Conservation (phyloP, 2,329 filamentous ascomycete genomes). For the Fusarium verticillioides region DNA sequence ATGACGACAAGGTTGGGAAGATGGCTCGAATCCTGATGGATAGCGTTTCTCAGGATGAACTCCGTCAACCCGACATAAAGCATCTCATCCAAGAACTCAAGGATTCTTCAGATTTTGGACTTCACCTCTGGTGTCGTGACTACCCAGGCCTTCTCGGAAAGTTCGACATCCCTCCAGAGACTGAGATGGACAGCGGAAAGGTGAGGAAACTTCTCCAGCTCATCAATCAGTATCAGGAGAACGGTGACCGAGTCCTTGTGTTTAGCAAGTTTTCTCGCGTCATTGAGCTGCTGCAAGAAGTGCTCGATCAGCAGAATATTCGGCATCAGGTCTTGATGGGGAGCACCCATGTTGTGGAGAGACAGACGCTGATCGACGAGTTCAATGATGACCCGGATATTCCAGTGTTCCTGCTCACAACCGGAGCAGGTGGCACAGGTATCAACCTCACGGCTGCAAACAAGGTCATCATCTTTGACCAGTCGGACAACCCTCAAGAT, state of each 20-base stretch:
- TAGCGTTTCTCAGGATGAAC: slow-evolving; percentile 68
- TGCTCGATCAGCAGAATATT: slow-evolving; percentile 78
- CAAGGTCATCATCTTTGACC: slow-evolving; percentile 97
- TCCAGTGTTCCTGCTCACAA: slow-evolving; percentile 91
- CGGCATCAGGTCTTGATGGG: slow-evolving; percentile 89
- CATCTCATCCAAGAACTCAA: slow-evolving; percentile 67
- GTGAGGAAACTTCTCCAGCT: slow-evolving; percentile 83
- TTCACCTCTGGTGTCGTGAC: slow-evolving; percentile 73
- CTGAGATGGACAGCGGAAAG: slow-evolving; percentile 79
- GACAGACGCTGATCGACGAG: slow-evolving; percentile 87
- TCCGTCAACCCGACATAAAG: slow-evolving; percentile 61
- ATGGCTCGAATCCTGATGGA: slow-evolving; percentile 83
- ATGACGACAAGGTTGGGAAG: slow-evolving; percentile 76
- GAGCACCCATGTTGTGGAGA: slow-evolving; percentile 80
- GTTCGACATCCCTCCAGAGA: slow-evolving; percentile 64
- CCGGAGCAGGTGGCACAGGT: slow-evolving; percentile 93
- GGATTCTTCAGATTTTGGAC: slow-evolving; percentile 70
- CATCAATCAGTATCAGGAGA: slow-evolving; percentile 76
- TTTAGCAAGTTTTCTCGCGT: slow-evolving; percentile 95
- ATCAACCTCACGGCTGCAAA: slow-evolving; percentile 97
- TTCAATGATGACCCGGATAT: slow-evolving; percentile 83
- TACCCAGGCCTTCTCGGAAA: slow-evolving; percentile 62
- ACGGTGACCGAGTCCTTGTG: slow-evolving; percentile 87
- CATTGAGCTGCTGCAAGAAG: slow-evolving; percentile 88
- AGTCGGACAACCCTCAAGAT: slow-evolving; percentile 97